phyloP scores from a whole-genome alignment of 805 yeast genomes.

The Saturnispora bothae region DNA sequence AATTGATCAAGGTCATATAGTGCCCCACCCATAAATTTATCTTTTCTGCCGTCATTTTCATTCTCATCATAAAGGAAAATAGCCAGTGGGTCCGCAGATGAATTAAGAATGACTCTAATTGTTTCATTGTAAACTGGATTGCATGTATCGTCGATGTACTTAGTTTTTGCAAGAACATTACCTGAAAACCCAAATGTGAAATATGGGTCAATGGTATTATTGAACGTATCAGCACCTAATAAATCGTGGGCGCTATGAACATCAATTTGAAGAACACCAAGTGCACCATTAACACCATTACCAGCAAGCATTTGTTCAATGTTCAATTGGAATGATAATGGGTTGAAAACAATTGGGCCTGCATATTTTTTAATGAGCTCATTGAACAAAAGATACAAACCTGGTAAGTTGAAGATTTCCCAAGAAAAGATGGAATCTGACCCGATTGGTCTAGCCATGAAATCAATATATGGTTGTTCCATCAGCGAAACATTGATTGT shows the following conservation, averaged over 20 bases:
- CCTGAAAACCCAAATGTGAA: constrained; percentile 57
- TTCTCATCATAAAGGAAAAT: constrained; percentile 69
- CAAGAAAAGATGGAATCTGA: constrained; percentile 81
- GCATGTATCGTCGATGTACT: constrained; percentile 53
- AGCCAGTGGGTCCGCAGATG: constrained; percentile 74
- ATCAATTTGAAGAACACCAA: constrained; percentile 73
- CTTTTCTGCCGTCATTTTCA: constrained; percentile 49
- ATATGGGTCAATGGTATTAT: constrained; percentile 86
- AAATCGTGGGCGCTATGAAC: constrained; percentile 58
- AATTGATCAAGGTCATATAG: constrained; percentile 64
- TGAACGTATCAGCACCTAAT: constrained; percentile 57
- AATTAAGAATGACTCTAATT: constrained; percentile 53
- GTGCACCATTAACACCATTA: constrained; percentile 62
- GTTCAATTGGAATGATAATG: constrained; percentile 88
- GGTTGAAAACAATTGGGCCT: constrained; percentile 82
- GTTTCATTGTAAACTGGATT: constrained; percentile 82
- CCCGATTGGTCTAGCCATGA: constrained; percentile 55
- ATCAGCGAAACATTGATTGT: constrained; percentile 77
- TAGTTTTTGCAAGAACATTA: constrained; percentile 54
- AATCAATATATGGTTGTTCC: constrained; percentile 85
- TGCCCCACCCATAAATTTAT: constrained; percentile 68
- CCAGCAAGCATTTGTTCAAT: constrained; percentile 86
- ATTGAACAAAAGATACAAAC: constrained; percentile 69
- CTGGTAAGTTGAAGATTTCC: constrained; percentile 84
- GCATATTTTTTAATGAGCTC: constrained; percentile 77